Conservation (phyloP, 352 stramenopile genomes). For the Pythium scleroteichum region DNA sequence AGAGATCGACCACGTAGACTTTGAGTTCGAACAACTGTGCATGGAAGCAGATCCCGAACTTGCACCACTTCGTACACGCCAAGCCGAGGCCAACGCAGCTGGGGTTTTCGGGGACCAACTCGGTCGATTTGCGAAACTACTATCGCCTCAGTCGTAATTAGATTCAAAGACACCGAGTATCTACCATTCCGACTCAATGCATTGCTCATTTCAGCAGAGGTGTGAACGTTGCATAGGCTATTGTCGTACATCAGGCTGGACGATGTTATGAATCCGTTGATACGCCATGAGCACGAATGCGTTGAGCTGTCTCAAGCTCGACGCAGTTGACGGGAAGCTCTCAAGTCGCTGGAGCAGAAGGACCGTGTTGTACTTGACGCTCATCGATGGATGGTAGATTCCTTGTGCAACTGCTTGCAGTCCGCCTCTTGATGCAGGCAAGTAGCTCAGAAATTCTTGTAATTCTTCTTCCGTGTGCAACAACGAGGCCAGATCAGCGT, state of each 20-base stretch:
- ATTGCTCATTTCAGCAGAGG: too few relatives aligned
- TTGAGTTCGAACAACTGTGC: conserved; percentile 82
- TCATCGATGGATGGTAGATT: conserved; percentile 86
- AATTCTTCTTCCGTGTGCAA: conserved; percentile 77
- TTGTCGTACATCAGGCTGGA: conserved; percentile 51
- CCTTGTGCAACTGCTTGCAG: conserved; percentile 83
- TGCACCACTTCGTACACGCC: conserved; percentile 17
- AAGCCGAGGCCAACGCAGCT: conserved; percentile 1
- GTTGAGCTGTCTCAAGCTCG: conserved; percentile 72
- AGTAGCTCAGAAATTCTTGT: conserved; percentile 82
- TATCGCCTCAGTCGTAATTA: conserved; percentile 34
- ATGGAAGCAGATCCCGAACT: conserved; percentile 79
- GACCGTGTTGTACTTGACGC: conserved; percentile 89
- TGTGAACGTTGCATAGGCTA: too few relatives aligned
- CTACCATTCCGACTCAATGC: too few relatives aligned
- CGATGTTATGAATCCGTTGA: conserved; percentile 77
- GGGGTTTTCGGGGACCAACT: conserved; percentile 55
- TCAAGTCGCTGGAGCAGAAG: conserved; percentile 86
- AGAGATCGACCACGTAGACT: conserved; percentile 50
- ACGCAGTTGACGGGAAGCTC: conserved; percentile 68
- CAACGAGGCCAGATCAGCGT: conserved; percentile 76
- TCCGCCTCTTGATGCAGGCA: conserved; percentile 73
- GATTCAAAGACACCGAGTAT: background rate
- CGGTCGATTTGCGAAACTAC: conserved; percentile 51
- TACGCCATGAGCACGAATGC: conserved; percentile 85